These are phyloP conservation scores for Sorghum bicolor DNA, from an alignment of 176 grass and related monocot genomes.

Conservation along the genomic window Sorghum_bicolor_NCBIv3 NC_012870.2:11107501-11108000, in stretches of 20 bases:
- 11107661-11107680: background rate
- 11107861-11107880: conserved; percentile 13
- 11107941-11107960: conserved; percentile 40
- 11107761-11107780: background rate
- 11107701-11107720: background rate
- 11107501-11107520: background rate
- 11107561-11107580: background rate
- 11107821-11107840: too few species aligned
- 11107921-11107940: conserved; percentile 32
- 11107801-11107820: background rate
- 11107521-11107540: too few species aligned
- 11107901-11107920: background rate
- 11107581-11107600: background rate
- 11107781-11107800: background rate
- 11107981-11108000: conserved; percentile 44
- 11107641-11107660: background rate
- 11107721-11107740: background rate
- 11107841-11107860: background rate
- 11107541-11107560: background rate
- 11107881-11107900: conserved; percentile 17
- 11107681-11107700: background rate
- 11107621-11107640: background rate
- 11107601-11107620: background rate
- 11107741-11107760: too few species aligned
- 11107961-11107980: background rate